A percentile compares a stretch with the other conserved stretches of the same genome.
Conservation (phyloP, 345 rosid species). For the Carallia brachiata region DNA sequence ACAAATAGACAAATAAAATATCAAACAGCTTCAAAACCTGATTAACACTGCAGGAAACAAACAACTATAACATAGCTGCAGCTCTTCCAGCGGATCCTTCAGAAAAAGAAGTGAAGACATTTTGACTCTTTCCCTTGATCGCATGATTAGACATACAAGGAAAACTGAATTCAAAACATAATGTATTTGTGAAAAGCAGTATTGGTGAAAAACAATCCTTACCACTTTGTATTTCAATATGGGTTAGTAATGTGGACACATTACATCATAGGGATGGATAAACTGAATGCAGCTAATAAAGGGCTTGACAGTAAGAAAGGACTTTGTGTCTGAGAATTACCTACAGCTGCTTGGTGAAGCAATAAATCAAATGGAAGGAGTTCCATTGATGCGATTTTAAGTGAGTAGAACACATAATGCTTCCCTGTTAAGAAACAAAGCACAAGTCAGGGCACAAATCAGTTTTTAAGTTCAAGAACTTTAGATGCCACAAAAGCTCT, state of each 20-base stretch:
- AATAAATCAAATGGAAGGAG: conserved; percentile 85
- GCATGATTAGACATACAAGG: conserved; percentile 36
- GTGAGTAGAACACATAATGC: conserved; percentile 68
- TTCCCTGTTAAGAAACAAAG: conserved; percentile 56
- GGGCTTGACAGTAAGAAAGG: conserved; percentile 52
- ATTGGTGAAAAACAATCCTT: no score
- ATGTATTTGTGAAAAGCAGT: no score
- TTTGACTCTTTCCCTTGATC: conserved; percentile 41
- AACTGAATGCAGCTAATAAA: conserved; percentile 50
- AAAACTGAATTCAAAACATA: conserved; percentile 24
- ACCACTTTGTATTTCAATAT: no score
- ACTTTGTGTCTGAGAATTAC: conserved; percentile 35
- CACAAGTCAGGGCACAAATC: neutral
- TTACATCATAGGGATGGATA: conserved; percentile 55
- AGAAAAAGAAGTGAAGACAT: conserved; percentile 74
- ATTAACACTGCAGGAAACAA: neutral
- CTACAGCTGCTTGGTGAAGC: conserved; percentile 64
- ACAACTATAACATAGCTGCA: conserved; percentile 45
- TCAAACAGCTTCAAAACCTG: neutral
- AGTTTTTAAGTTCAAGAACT: conserved; percentile 4
- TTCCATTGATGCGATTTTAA: conserved; percentile 72
- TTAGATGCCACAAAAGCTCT: no score
- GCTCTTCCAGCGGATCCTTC: conserved; percentile 78
- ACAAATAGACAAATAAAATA: neutral
- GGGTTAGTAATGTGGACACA: conserved; percentile 38